Percentiles rank a stretch among this genome's conserved stretches.
These are phyloP conservation scores for Betula pendula DNA, from an alignment of 306 rosid genomes.

Conservation along the genomic window DNA sequence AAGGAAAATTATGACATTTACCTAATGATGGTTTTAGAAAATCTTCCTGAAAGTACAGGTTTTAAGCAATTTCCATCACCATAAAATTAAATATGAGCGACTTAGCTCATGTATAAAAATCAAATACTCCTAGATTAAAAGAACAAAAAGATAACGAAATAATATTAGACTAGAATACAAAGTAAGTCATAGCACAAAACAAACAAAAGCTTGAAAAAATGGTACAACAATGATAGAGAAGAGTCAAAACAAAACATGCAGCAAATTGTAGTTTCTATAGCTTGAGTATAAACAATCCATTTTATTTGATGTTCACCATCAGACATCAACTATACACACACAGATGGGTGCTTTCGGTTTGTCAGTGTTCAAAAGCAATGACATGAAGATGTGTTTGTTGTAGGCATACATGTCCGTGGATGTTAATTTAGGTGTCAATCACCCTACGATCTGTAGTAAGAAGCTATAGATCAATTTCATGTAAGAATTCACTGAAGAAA, in stretches of 20 bases:
- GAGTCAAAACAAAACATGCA: background rate
- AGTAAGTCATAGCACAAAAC: background rate
- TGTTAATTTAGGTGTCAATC: background rate
- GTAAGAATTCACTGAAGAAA: background rate
- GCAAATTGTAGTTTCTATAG: background rate
- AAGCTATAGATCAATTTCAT: background rate
- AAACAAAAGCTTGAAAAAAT: background rate
- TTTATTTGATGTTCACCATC: background rate
- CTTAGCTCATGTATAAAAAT: background rate
- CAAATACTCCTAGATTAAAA: background rate
- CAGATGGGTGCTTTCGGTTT: background rate
- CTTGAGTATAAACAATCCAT: background rate
- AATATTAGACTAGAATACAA: background rate
- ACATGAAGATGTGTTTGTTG: background rate
- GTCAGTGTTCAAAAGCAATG: background rate
- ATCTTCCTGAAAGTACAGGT: background rate
- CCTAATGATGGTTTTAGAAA: background rate
- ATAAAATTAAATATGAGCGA: background rate
- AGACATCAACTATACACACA: background rate
- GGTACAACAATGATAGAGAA: background rate
- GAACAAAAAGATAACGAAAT: background rate
- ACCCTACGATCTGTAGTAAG: background rate
- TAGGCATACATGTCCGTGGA: background rate
- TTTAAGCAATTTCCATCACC: background rate
- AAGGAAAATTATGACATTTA: slow-evolving; percentile 9